Evolutionary conservation across 305 asterid species (phyloP).

Genomic region (Euphrasia arctica): DNA sequence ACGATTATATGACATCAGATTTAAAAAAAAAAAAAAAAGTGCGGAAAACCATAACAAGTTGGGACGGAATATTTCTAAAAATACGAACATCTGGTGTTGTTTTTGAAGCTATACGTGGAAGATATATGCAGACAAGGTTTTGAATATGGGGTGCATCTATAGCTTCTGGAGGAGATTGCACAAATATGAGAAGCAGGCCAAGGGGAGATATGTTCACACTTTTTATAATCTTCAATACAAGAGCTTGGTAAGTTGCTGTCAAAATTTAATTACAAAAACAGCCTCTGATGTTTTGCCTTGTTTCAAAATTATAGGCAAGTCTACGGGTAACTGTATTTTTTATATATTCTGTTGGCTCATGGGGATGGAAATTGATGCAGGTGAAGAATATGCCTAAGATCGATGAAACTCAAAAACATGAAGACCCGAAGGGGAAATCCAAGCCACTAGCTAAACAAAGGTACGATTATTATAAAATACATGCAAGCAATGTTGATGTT

Average conservation of each 20-base stretch:
- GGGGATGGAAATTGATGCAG: constrained; percentile 34
- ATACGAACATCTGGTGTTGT: not conserved
- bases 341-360: not conserved
- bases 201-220: constrained; percentile 65
- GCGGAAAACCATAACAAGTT: not conserved
- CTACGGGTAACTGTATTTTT: not conserved
- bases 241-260: constrained; percentile 50
- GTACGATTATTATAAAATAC: constrained; percentile 30
- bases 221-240: constrained; percentile 76
- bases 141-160: constrained; percentile 80
- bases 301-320: not conserved
- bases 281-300: not conserved
- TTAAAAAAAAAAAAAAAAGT: too few species aligned
- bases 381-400: constrained; percentile 44
- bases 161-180: constrained; percentile 73
- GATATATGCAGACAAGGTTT: constrained; percentile 80
- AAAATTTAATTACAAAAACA: not conserved
- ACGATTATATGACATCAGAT: not conserved
- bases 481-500: not conserved
- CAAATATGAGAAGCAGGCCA: constrained; percentile 64
- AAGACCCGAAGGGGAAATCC: constrained; percentile 40
- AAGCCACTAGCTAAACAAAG: constrained; percentile 45
- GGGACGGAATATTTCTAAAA: too few species aligned
- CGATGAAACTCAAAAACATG: constrained; percentile 54
- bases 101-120: constrained; percentile 88